Evolutionary conservation across 1,139 yeast species (phyloP).

Genomic region (Protomyces inouyei): DNA sequence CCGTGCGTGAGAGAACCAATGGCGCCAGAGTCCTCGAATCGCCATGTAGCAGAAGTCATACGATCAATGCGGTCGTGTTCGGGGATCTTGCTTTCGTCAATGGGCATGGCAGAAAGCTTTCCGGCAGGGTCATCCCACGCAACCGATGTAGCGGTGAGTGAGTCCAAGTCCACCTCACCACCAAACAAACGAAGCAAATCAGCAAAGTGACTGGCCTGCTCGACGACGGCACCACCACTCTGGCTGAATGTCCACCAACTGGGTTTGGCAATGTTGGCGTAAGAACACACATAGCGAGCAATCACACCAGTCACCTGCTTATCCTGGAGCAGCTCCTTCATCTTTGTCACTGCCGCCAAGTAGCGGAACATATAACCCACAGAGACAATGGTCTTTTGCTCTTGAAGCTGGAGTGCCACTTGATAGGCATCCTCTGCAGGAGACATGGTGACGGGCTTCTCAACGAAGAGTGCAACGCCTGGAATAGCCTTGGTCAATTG

Average conservation of each 20-base stretch:
- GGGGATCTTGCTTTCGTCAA: conserved; percentile 33
- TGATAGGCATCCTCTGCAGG: conserved; percentile 32
- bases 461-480: conserved; percentile 32
- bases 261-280: conserved; percentile 31
- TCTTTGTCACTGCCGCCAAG: conserved; percentile 34
- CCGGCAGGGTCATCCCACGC: conserved; percentile 34
- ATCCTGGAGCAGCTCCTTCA: conserved; percentile 32
- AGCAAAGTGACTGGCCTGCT: conserved; percentile 35
- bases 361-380: conserved; percentile 35
- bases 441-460: conserved; percentile 34
- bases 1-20: conserved; percentile 33
- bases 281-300: conserved; percentile 34
- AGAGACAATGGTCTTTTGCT: conserved; percentile 29
- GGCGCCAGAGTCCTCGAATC: conserved; percentile 32
- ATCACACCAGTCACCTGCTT: conserved; percentile 31
- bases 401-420: conserved; percentile 27
- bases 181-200: conserved; percentile 33
- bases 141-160: conserved; percentile 32
- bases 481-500: conserved; percentile 29
- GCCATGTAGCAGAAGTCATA: conserved; percentile 34
- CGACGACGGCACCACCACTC: conserved; percentile 35
- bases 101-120: conserved; percentile 30
- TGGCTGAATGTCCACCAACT: conserved; percentile 34
- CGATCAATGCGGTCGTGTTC: conserved; percentile 33
- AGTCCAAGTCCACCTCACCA: conserved; percentile 33